Conservation (phyloP, 2,329 filamentous ascomycete genomes). For the Paracorniculantispora psalliotae region DNA sequence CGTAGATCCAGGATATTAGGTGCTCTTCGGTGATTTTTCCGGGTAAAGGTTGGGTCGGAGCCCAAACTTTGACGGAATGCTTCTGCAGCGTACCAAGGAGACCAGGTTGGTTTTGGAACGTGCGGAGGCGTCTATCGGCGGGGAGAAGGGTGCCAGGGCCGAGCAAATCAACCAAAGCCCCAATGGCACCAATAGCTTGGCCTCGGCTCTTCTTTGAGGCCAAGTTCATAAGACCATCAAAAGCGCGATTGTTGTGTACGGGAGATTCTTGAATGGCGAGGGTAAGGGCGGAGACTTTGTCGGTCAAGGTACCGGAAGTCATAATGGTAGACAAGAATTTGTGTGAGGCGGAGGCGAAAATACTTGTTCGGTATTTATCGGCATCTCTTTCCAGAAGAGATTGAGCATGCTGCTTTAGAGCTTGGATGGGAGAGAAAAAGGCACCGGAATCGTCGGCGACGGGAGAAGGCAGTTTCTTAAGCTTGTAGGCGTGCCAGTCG, state of each 20-base stretch:
- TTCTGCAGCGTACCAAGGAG: conserved; percentile 67
- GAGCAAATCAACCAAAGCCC: conserved; percentile 89
- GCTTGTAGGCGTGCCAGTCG: conserved; percentile 49
- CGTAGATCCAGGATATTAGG: conserved; percentile 82
- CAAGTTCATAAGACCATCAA: conserved; percentile 76
- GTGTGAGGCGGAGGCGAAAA: conserved; percentile 78
- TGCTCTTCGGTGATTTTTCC: conserved; percentile 69
- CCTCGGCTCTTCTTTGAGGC: conserved; percentile 92
- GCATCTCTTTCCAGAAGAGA: conserved; percentile 74
- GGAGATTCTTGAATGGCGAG: conserved; percentile 94
- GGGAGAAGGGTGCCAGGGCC: conserved; percentile 85
- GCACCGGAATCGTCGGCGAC: conserved; percentile 41
- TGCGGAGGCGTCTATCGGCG: conserved; percentile 70
- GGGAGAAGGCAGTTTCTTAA: conserved; percentile 40
- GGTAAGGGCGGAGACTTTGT: conserved; percentile 93
- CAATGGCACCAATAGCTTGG: conserved; percentile 87
- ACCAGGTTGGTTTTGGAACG: conserved; percentile 75
- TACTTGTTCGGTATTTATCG: conserved; percentile 65
- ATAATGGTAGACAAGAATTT: conserved; percentile 98
- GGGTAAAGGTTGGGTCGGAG: conserved; percentile 63
- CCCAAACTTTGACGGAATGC: conserved; percentile 56
- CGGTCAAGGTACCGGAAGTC: conserved; percentile 89
- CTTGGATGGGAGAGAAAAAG: conserved; percentile 39
- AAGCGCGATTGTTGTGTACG: conserved; percentile 82
- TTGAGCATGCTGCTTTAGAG: conserved; percentile 65